Evolutionary conservation across 1,284 basidiomycete genomes (phyloP).

Genomic region (Sporisorium graminicola): DNA sequence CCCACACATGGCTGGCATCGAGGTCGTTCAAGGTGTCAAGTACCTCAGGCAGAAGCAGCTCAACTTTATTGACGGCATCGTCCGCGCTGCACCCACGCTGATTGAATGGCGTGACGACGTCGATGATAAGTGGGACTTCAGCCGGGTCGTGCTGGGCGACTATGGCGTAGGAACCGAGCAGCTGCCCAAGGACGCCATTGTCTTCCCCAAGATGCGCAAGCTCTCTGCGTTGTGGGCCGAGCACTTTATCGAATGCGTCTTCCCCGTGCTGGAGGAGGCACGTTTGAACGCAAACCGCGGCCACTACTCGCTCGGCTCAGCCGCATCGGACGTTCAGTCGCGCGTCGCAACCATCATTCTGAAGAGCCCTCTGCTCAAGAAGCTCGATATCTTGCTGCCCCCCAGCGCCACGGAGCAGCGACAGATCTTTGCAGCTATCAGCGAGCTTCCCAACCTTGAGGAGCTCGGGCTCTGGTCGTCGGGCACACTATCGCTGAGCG

Average conservation of each 20-base stretch:
- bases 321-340: neutral
- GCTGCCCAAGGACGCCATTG: constrained; percentile 4
- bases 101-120: constrained; percentile 16
- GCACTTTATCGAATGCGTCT: constrained; percentile 20
- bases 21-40: constrained; percentile 4
- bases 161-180: neutral
- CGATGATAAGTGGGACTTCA: constrained; percentile 6
- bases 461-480: constrained; percentile 16
- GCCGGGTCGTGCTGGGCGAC: constrained; percentile 6
- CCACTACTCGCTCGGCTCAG: neutral
- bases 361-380: constrained; percentile 19
- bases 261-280: constrained; percentile 10
- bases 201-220: constrained; percentile 18
- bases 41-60: constrained; percentile 12
- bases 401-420: neutral
- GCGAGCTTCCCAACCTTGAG: constrained; percentile 10
- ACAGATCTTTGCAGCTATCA: constrained; percentile 19
- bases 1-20: constrained; percentile 11
- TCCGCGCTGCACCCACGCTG: constrained; percentile 6
- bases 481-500: neutral
- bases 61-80: constrained; percentile 15
- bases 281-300: constrained; percentile 15
- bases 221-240: constrained; percentile 13
- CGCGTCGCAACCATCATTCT: constrained; percentile 14
- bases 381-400: constrained; percentile 24